These are phyloP conservation scores for Primulina eburnea DNA, from an alignment of 257 asterid species.

Conservation along the genomic window DNA sequence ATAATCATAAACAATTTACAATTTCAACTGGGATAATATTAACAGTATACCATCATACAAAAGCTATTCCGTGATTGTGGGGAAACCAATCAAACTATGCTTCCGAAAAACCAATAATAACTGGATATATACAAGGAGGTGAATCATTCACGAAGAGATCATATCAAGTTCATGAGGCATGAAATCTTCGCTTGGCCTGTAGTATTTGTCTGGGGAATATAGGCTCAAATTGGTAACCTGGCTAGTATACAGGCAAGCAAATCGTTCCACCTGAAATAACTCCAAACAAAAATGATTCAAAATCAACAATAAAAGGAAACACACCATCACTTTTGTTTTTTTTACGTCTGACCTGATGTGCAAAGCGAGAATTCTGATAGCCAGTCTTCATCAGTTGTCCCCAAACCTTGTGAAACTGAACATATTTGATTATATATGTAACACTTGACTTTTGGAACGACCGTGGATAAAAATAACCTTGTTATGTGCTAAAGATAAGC, in stretches of 20 bases:
- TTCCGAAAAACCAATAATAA: background rate
- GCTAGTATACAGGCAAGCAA: conserved; percentile 92
- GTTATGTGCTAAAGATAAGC: background rate
- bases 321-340: background rate
- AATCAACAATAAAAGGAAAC: background rate
- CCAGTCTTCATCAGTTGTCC: conserved; percentile 99
- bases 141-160: conserved; percentile 36
- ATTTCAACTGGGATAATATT: too few species aligned
- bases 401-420: conserved; percentile 95
- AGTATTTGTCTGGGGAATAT: conserved; percentile 88
- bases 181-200: conserved; percentile 88
- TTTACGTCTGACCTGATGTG: conserved; percentile 70
- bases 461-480: background rate
- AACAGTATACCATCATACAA: too few species aligned
- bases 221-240: conserved; percentile 82
- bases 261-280: conserved; percentile 79
- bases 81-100: background rate
- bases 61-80: too few species aligned
- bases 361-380: conserved; percentile 92
- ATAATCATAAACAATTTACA: too few species aligned
- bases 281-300: background rate
- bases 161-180: conserved; percentile 93
- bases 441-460: background rate
- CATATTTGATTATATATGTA: conserved; percentile 18
- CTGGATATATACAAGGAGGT: background rate